phyloP scores from a whole-genome alignment of 768 basidiomycete genomes.

The Cubamyces sp. region DNA sequence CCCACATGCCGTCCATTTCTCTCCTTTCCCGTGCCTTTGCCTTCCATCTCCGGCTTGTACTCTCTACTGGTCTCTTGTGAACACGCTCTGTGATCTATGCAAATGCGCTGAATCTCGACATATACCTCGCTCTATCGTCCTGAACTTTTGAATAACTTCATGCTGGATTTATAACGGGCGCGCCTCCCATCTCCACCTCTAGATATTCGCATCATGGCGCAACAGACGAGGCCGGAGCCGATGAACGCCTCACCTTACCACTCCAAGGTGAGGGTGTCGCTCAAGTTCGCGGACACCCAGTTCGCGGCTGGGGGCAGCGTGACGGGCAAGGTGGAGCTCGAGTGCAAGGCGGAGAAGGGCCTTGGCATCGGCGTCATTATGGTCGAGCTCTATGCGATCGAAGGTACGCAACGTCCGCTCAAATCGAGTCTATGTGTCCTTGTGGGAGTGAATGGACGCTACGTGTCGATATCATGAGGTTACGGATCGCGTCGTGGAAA shows the following conservation, averaged over 20 bases:
- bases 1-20: background rate
- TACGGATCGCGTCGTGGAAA: too few species aligned
- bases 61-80: background rate
- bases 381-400: slow-evolving; percentile 72
- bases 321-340: slow-evolving; percentile 78
- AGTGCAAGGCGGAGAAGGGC: slow-evolving; percentile 72
- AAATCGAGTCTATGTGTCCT: background rate
- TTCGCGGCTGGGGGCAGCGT: slow-evolving; percentile 71
- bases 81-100: background rate
- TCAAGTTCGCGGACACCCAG: slow-evolving; percentile 58
- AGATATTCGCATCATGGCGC: slow-evolving; percentile 28
- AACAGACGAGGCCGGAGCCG: slow-evolving; percentile 51
- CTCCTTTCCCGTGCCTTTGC: background rate
- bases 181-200: background rate
- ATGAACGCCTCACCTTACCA: slow-evolving; percentile 86
- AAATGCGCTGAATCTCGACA: background rate
- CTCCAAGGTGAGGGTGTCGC: slow-evolving; percentile 73
- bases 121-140: background rate
- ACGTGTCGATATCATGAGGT: too few species aligned
- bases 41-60: background rate
- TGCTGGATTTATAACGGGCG: slow-evolving; percentile 5
- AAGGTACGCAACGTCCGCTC: slow-evolving; percentile 22
- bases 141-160: too few species aligned
- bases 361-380: slow-evolving; percentile 77
- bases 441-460: background rate